Evolutionary conservation across 352 stramenopile genomes (phyloP), one percentile per base, ranked within the genome.

Genomic region (Globisporangium ultimum): DNA sequence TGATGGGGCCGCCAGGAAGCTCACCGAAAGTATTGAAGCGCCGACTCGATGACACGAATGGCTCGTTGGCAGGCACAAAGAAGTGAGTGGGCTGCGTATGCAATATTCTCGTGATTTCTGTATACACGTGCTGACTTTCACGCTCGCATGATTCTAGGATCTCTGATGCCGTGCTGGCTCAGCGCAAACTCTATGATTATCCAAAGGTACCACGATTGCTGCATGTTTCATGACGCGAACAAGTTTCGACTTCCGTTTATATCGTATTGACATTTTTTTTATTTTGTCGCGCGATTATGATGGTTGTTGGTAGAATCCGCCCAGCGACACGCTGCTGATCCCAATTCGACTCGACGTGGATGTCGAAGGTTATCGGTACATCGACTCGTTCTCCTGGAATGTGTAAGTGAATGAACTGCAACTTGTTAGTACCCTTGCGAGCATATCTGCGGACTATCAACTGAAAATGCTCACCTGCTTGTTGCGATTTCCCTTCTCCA

Each of bases 321-420:
- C 80, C 12, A 63, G 60, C 5, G 72, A 80, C 2, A 82, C 72
- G 18, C 41, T 80, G 46, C 58, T 93, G 46, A 71, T 93, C 45
- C 84, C 84, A 7, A 89, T 93, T 42, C 70, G 80, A 28, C 70
- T 93, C 17, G 84, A 93, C 43, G 71, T 93, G 21, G 84, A 93
- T 42, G 67, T 90, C 28, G 84, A 93, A 57, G 84, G 84, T 13
- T 88, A 88, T 55, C 79, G 84, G 42, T 93, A 88, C 72, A 89
- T 93, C 47, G 84, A 93, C 53, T 90, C 80, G 21, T 88, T 93
- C 51, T 80, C 72, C 32, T 91, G 80, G 80, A 93, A 91, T 55
- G 48, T 89, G 76, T 91, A 71, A 28, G 68, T 66, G 24, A n/a
- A n/a, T n/a, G n/a, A n/a, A n/a, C n/a, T n/a, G n/a, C n/a, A n/a